phyloP scores from a whole-genome alignment of 257 asterid genomes.

The Penstemon barbatus region DNA sequence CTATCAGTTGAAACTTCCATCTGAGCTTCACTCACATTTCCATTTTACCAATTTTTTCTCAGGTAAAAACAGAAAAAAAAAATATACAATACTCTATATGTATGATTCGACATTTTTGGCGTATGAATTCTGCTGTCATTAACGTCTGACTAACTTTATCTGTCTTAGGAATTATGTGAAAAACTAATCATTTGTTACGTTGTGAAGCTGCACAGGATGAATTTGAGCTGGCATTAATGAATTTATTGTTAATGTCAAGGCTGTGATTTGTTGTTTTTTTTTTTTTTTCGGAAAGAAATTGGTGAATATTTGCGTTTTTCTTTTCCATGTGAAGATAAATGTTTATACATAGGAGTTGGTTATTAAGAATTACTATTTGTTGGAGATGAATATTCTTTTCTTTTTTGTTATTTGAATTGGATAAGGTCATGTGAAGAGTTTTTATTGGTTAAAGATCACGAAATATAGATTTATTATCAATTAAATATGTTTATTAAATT shows the following conservation, averaged over 20 bases:
- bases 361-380: background rate
- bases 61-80: constrained; percentile 33
- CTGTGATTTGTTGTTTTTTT: too few relatives aligned
- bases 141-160: background rate
- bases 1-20: constrained; percentile 47
- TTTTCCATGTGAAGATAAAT: too few relatives aligned
- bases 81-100: too few relatives aligned
- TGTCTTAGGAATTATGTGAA: too few relatives aligned
- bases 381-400: constrained; percentile 5
- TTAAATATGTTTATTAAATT: background rate
- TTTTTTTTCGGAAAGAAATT: too few relatives aligned
- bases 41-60: constrained; percentile 28
- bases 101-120: background rate
- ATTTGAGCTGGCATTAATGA: too few relatives aligned
- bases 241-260: too few relatives aligned
- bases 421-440: background rate
- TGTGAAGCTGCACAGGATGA: too few relatives aligned
- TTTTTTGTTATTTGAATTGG: constrained; percentile 12
- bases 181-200: too few relatives aligned
- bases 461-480: constrained; percentile 2
- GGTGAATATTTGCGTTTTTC: too few relatives aligned
- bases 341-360: too few relatives aligned
- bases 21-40: constrained; percentile 37
- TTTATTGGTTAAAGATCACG: constrained; percentile 29
- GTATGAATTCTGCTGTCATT: constrained; percentile 6